These are phyloP conservation scores for Rhizopogon vinicolor DNA, from an alignment of 768 basidiomycete genomes.

Conservation along the genomic window DNA sequence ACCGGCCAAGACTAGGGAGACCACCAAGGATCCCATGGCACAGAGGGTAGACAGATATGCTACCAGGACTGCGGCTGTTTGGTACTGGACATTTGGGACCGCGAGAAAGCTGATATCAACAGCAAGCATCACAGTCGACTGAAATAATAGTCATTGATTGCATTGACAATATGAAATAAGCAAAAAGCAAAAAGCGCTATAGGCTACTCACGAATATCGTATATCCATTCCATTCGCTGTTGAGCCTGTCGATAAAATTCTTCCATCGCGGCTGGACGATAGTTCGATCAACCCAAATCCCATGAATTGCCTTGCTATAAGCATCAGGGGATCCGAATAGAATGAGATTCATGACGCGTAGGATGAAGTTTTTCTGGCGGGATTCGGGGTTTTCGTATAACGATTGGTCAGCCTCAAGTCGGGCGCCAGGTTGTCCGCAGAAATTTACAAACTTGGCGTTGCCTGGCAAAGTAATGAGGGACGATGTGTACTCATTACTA, in stretches of 20 bases:
- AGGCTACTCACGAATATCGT: conserved; percentile 37
- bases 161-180: background rate
- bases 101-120: conserved; percentile 6
- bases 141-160: background rate
- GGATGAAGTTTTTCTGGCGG: conserved; percentile 25
- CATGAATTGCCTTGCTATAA: conserved; percentile 35
- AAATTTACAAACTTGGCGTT: conserved; percentile 26
- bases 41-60: conserved; percentile 3
- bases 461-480: conserved; percentile 8
- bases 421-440: conserved; percentile 30
- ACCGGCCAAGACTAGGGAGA: conserved; percentile 2
- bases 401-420: conserved; percentile 22
- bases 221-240: conserved; percentile 43
- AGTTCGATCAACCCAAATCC: conserved; percentile 39
- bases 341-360: conserved; percentile 26
- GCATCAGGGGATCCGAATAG: conserved; percentile 42
- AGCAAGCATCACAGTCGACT: conserved; percentile 7
- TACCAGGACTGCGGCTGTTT: background rate
- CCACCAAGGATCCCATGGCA: conserved; percentile 1
- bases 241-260: conserved; percentile 35
- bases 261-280: conserved; percentile 37
- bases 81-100: conserved; percentile 21
- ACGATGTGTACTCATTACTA: background rate
- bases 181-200: too few relatives aligned
- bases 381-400: conserved; percentile 7